Evolutionary conservation across 1,139 yeast genomes (phyloP).

Genomic region (Candida buenavistaensis): DNA sequence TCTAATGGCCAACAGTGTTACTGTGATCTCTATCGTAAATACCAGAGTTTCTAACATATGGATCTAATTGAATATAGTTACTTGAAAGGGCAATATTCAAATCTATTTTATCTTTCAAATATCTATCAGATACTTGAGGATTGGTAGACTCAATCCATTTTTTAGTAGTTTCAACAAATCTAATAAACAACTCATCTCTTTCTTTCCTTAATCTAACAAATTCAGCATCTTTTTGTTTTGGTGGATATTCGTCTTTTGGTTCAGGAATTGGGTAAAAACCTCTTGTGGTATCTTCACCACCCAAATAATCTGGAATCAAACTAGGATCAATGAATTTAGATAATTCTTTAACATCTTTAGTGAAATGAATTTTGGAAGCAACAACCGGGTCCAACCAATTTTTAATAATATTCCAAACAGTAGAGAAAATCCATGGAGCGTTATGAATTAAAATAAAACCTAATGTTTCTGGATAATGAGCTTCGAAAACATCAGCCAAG

Average conservation of each 20-base stretch:
- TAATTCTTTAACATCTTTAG: conserved; percentile 39
- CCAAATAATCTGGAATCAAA: conserved; percentile 40
- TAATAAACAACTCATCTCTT: conserved; percentile 32
- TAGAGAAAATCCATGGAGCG: conserved; percentile 52
- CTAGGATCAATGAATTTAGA: conserved; percentile 31
- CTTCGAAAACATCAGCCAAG: conserved; percentile 46
- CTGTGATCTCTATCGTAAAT: conserved; percentile 40
- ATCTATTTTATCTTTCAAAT: conserved; percentile 40
- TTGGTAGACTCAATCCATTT: conserved; percentile 46
- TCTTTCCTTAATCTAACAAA: conserved; percentile 30
- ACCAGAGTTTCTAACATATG: conserved; percentile 40
- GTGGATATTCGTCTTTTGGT: conserved; percentile 31
- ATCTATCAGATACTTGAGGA: conserved; percentile 38
- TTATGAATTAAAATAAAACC: conserved; percentile 41
- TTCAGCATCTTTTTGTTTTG: conserved; percentile 28
- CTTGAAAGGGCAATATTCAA: conserved; percentile 29
- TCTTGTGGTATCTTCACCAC: conserved; percentile 35
- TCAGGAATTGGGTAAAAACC: conserved; percentile 32
- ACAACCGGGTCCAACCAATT: conserved; percentile 50
- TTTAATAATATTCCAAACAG: conserved; percentile 48
- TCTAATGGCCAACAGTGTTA: conserved; percentile 13
- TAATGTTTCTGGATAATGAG: conserved; percentile 50
- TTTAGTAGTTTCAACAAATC: conserved; percentile 36
- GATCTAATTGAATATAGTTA: conserved; percentile 39
- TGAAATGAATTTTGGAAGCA: conserved; percentile 45